A percentile compares a stretch with the other conserved stretches of the same genome.
phyloP scores from a whole-genome alignment of 2,329 filamentous ascomycete species.

The Xylariaceae sp. region DNA sequence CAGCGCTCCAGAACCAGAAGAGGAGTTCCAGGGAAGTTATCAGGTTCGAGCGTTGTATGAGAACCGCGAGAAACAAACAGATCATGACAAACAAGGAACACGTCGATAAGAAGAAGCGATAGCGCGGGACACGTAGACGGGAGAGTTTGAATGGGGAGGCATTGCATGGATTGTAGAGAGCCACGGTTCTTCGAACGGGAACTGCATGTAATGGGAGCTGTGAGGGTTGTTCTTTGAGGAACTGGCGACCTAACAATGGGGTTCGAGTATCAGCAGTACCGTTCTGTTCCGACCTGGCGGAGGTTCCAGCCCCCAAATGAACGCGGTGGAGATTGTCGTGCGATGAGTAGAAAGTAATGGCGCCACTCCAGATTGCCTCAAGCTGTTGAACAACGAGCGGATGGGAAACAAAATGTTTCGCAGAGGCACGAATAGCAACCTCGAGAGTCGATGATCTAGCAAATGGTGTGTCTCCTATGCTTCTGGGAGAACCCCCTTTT shows the following conservation, averaged over 20 bases:
- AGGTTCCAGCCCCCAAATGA: constrained; percentile 28
- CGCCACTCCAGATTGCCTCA: constrained; percentile 96
- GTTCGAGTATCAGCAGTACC: constrained; percentile 44
- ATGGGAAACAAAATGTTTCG: constrained; percentile 88
- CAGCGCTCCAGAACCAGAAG: constrained; percentile 97
- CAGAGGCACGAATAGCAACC: constrained; percentile 85
- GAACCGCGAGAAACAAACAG: constrained; percentile 76
- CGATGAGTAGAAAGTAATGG: constrained; percentile 87
- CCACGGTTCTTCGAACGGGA: constrained; percentile 65
- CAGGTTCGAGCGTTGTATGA: constrained; percentile 66
- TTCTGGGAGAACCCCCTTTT: constrained; percentile 33
- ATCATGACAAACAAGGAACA: constrained; percentile 81
- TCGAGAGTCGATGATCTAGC: constrained; percentile 86
- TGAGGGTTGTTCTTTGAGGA: constrained; percentile 29
- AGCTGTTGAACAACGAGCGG: constrained; percentile 88
- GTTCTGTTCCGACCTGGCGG: constrained; percentile 26
- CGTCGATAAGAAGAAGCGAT: constrained; percentile 85
- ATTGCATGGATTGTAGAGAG: constrained; percentile 82
- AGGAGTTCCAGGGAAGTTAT: constrained; percentile 82
- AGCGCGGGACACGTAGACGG: constrained; percentile 81
- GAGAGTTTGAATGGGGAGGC: constrained; percentile 90
- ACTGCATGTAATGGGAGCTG: constrained; percentile 34
- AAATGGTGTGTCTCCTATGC: constrained; percentile 46
- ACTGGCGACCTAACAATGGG: constrained; percentile 44
- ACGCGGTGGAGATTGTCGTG: constrained; percentile 78